These are phyloP conservation scores for Syncephalastrum racemosum DNA, from an alignment of 371 early-diverging fungal genomes.

Conservation along the genomic window DNA sequence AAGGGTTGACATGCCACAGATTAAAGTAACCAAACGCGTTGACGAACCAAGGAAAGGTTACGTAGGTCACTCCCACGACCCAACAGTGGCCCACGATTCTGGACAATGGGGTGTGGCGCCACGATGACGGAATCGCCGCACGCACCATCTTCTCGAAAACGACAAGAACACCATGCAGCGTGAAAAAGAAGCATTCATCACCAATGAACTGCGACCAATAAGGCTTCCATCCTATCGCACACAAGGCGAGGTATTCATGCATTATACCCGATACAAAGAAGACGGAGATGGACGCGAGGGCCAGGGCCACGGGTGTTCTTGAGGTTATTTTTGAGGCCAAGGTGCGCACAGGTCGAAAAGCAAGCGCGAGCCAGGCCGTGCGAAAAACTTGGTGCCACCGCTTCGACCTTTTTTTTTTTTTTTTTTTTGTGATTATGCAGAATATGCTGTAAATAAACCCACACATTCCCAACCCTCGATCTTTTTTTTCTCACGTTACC, in stretches of 20 bases:
- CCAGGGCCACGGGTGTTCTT: constrained; percentile 10
- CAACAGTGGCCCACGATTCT: constrained; percentile 15
- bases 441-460: background rate
- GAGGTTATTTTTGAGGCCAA: background rate
- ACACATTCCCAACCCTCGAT: background rate
- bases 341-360: constrained; percentile 30
- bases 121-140: background rate
- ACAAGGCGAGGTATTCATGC: constrained; percentile 30
- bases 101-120: background rate
- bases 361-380: constrained; percentile 32
- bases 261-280: constrained; percentile 29
- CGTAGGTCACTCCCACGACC: constrained; percentile 18
- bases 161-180: constrained; percentile 24
- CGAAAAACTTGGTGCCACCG: constrained; percentile 39
- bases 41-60: constrained; percentile 27
- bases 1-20: constrained; percentile 15
- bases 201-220: constrained; percentile 24
- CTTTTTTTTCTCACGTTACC: constrained; percentile 6
- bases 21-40: constrained; percentile 31
- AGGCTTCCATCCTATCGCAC: constrained; percentile 21
- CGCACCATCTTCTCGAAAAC: constrained; percentile 12
- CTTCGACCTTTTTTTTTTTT: background rate
- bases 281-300: constrained; percentile 25
- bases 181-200: constrained; percentile 30
- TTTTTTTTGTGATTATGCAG: too few relatives aligned